Conservation (phyloP, 2,329 filamentous ascomycete genomes). For the Trichoderma cornu-damae region DNA sequence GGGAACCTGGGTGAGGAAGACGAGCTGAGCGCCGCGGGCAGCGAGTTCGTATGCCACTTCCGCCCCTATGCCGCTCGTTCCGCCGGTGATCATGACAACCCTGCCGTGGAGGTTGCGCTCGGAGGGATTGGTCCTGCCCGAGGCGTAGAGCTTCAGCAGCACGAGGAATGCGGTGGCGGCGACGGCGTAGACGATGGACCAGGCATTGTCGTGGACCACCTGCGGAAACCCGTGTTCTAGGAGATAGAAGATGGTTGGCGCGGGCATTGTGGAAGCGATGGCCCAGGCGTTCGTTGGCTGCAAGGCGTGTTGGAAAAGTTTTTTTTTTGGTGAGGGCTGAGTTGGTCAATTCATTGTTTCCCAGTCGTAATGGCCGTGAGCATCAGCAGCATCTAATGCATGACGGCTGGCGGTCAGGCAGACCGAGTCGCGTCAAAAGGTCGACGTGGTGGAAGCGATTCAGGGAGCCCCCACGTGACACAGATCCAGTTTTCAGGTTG, state of each 20-base stretch:
- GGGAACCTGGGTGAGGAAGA: conserved; percentile 79
- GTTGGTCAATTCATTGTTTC: conserved; percentile 10
- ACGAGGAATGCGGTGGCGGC: conserved; percentile 37
- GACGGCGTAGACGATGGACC: conserved; percentile 38
- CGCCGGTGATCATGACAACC: conserved; percentile 89
- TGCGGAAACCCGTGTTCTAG: conserved; percentile 46
- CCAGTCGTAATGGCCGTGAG: neutral
- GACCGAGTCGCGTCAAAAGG: neutral
- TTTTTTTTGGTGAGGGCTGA: neutral
- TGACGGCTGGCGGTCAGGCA: neutral
- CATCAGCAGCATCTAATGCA: neutral
- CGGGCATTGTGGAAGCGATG: conserved; percentile 40
- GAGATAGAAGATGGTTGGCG: conserved; percentile 46
- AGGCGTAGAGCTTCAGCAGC: conserved; percentile 66
- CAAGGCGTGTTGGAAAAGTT: neutral
- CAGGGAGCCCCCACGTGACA: conserved; percentile 19
- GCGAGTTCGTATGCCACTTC: conserved; percentile 70
- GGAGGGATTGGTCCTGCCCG: conserved; percentile 66
- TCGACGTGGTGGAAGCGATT: conserved; percentile 2
- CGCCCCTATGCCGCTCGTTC: conserved; percentile 88
- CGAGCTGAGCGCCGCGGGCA: conserved; percentile 76
- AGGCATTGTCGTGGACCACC: conserved; percentile 44
- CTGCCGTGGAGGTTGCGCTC: conserved; percentile 89
- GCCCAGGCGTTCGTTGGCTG: neutral
- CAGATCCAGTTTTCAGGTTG: conserved; percentile 8